Evolutionary conservation across 306 rosid species (phyloP).

Genomic region (Cicer arietinum): DNA sequence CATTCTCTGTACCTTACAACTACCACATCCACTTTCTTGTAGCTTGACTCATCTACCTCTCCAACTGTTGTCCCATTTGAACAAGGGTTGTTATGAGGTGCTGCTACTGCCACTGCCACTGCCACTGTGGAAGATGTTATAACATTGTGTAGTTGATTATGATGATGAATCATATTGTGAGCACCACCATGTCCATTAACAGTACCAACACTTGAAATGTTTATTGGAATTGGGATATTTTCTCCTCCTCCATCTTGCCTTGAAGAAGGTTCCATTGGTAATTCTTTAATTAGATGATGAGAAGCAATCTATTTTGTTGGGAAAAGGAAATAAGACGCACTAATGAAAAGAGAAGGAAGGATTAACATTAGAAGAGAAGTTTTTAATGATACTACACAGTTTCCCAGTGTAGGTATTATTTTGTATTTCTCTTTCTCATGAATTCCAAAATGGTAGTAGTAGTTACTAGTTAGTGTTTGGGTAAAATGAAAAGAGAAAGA

Average conservation of each 20-base stretch:
- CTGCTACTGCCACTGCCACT: neutral
- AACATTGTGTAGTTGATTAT: slow-evolving; percentile 29
- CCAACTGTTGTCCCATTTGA: slow-evolving; percentile 46
- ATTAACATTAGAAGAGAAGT: slow-evolving; percentile 12
- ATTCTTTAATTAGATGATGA: neutral
- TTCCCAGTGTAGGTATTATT: slow-evolving; percentile 42
- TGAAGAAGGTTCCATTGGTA: slow-evolving; percentile 63
- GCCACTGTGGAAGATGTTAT: slow-evolving; percentile 43
- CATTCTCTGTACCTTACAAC: slow-evolving; percentile 72
- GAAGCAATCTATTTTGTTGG: too few relatives aligned
- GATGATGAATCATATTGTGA: slow-evolving; percentile 53
- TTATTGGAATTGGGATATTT: slow-evolving; percentile 67
- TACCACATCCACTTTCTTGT: slow-evolving; percentile 30
- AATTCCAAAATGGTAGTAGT: too few relatives aligned
- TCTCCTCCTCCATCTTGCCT: slow-evolving; percentile 51
- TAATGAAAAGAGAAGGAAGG: too few relatives aligned
- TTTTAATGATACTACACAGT: slow-evolving; percentile 46
- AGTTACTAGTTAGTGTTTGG: too few relatives aligned
- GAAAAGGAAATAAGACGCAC: too few relatives aligned
- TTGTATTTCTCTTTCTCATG: slow-evolving; percentile 30
- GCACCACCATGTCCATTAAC: slow-evolving; percentile 42
- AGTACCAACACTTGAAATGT: neutral
- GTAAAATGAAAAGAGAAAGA: too few relatives aligned
- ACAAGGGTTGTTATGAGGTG: slow-evolving; percentile 42
- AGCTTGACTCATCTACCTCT: neutral